These are phyloP conservation scores for Effrenium voratum DNA, from an alignment of 73 alveolate species.

Conservation along the genomic window DNA sequence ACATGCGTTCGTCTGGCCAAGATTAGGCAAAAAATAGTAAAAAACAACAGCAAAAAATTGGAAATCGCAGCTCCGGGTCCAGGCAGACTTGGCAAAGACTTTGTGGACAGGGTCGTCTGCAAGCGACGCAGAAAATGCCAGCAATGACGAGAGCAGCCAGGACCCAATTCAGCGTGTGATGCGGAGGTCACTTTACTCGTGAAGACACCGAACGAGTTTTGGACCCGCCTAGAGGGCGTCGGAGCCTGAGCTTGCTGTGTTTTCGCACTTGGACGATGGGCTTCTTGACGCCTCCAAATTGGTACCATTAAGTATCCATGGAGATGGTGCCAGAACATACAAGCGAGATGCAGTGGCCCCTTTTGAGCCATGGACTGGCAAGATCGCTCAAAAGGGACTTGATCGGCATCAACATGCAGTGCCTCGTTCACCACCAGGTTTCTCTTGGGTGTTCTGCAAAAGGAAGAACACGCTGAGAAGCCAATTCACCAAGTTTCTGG, in stretches of 20 bases:
- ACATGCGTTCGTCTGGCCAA: no score
- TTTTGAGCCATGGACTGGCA: not conserved
- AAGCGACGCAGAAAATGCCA: no score
- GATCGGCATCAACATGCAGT: not conserved
- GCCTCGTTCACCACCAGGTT: not conserved
- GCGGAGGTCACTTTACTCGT: no score
- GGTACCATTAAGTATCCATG: not conserved
- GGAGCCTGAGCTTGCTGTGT: not conserved
- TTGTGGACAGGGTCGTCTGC: no score
- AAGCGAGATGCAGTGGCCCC: not conserved
- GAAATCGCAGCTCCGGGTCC: no score
- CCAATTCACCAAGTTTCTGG: not conserved
- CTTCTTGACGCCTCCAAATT: not conserved
- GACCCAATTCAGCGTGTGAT: no score
- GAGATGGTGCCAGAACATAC: slow-evolving; percentile 7
- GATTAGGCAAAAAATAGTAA: no score
- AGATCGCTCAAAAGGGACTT: no score
- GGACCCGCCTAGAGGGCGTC: not conserved
- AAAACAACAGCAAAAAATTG: no score
- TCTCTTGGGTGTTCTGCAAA: not conserved
- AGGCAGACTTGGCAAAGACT: no score
- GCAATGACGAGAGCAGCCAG: no score
- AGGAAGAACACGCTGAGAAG: not conserved
- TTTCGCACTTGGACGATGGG: not conserved
- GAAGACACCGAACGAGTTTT: not conserved